Conservation (phyloP, 2,329 filamentous ascomycete species). For the Diplodia scrobiculata region DNA sequence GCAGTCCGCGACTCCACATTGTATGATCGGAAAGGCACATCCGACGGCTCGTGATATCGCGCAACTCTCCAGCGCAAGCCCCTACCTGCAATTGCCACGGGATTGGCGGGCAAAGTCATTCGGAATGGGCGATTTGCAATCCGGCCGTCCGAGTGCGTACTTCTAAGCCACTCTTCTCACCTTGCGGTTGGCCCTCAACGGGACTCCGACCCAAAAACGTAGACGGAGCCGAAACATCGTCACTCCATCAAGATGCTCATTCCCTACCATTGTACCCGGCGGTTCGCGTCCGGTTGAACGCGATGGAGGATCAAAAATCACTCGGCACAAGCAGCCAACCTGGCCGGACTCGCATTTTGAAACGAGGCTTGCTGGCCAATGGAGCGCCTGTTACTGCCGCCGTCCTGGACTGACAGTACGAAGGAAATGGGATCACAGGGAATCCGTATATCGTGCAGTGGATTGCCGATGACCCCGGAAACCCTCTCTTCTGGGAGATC, state of each 20-base stretch:
- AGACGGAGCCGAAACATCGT: no score
- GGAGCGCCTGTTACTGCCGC: slow-evolving; percentile 43
- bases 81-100: background rate
- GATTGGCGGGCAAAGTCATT: background rate
- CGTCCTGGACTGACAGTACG: slow-evolving; percentile 46
- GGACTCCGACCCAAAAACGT: no score
- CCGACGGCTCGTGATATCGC: slow-evolving; percentile 4
- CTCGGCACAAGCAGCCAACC: background rate
- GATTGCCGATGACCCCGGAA: slow-evolving; percentile 52
- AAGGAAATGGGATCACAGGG: slow-evolving; percentile 48
- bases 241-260: no score
- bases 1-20: background rate
- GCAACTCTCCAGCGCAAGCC: background rate
- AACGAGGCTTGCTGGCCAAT: slow-evolving; percentile 42
- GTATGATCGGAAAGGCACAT: background rate
- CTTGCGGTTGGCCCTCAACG: background rate
- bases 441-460: slow-evolving; percentile 52
- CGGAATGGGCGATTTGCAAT: background rate
- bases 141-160: background rate
- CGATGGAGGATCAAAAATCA: background rate
- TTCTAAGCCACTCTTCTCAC: background rate
- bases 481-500: slow-evolving; percentile 46
- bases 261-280: background rate
- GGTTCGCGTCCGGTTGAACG: background rate
- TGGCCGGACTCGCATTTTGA: slow-evolving; percentile 32